These are phyloP conservation scores for Kalmanozyma brasiliensis DNA, from an alignment of 1,284 basidiomycete species.

Conservation along the genomic window DNA sequence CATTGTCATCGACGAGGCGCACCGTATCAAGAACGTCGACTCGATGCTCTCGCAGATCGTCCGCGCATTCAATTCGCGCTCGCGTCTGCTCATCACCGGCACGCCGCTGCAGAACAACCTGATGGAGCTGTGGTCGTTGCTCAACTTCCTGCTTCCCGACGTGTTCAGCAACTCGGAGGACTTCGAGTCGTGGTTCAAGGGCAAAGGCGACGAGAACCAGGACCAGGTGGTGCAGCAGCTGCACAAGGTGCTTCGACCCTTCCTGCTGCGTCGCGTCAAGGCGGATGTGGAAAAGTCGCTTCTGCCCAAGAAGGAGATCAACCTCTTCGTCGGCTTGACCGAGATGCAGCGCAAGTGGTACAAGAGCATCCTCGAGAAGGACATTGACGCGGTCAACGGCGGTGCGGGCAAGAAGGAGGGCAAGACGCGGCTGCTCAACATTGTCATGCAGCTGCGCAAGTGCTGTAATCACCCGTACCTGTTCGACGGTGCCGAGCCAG, in stretches of 20 bases:
- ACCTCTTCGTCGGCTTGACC: conserved; percentile 95
- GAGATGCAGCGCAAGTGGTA: conserved; percentile 98
- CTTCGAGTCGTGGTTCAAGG: conserved; percentile 80
- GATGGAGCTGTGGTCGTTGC: conserved; percentile 93
- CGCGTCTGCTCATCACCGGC: conserved; percentile 92
- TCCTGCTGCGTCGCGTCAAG: conserved; percentile 94
- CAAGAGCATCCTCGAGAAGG: conserved; percentile 85
- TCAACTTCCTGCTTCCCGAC: conserved; percentile 78
- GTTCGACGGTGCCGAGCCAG: conserved; percentile 77
- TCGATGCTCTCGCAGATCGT: conserved; percentile 96
- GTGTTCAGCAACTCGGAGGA: conserved; percentile 72
- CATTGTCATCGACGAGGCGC: conserved; percentile 98
- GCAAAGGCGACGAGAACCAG: conserved; percentile 71
- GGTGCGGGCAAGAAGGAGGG: conserved; percentile 86
- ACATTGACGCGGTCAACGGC: conserved; percentile 94
- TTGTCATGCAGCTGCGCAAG: conserved; percentile 91
- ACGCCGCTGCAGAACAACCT: conserved; percentile 97
- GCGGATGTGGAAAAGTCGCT: conserved; percentile 96
- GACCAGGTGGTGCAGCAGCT: conserved; percentile 92
- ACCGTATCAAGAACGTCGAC: conserved; percentile 99
- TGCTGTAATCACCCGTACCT: conserved; percentile 74
- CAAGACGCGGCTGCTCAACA: conserved; percentile 96
- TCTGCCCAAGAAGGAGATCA: conserved; percentile 98
- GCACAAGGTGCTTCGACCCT: conserved; percentile 95
- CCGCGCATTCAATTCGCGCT: conserved; percentile 86